Evolutionary conservation across 2,329 filamentous ascomycete species (phyloP), one percentile per base, ranked within the genome.

Genomic region (Aspergillus niger): DNA sequence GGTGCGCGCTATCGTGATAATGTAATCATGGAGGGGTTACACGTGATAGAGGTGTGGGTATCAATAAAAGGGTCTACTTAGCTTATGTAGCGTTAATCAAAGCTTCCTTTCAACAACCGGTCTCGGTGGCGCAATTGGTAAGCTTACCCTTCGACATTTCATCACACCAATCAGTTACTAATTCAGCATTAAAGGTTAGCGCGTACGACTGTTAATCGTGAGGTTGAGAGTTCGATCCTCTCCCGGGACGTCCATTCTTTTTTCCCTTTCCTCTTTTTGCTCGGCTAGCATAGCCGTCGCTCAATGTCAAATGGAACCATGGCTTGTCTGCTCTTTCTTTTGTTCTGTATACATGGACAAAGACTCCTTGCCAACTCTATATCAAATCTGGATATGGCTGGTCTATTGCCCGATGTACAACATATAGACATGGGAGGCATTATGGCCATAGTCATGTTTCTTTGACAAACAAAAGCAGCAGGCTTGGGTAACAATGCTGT

Each of bases 1-100:
- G 65, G 47, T 50, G 72, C 63, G 63, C 52, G 17, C 11, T 44
- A 49, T 62, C 56, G 13, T 13, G 63, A 64, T 69, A 56, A 67
- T 51, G 56, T 65, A 66, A 64, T 52, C 59, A 55, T 48, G 36
- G 59, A 63, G 66, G 66, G 66, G 59, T 60, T 41, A 41, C 60
- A 60, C 55, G 54, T 64, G 60, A 24, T 15, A 24, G 44, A 3
- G 22, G 13, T 11, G 11, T 22, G 20, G 43, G 11, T n/a, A 2
- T 28, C 26, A 8, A 8, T 28, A 6, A 28, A 8, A 28, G 2
- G 2, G 2, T 7, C 5, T 17, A 1, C 15, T 5, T 41, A 22
- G 22, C 3, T 26, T 28, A n/a, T 48, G 17, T 17, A 17, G 17
- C 17, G 17, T 17, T 17, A 17, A 17, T 17, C 17, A 17, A 17